Base-by-base conservation (phyloP, 495 filamentous ascomycete species). In the Penicillium odoratum region DNA sequence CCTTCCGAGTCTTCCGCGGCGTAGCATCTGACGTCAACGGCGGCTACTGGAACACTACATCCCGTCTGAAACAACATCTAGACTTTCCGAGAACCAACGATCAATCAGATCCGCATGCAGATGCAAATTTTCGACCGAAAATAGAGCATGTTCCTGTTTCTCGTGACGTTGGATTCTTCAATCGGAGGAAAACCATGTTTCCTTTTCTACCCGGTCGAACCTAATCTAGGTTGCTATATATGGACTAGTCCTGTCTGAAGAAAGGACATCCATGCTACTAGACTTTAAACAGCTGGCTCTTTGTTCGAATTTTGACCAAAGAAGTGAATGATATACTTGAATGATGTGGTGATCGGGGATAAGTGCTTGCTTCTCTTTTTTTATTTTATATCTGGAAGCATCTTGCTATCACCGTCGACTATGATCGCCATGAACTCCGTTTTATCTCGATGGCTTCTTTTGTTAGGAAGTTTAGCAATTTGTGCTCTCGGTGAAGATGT, bases 11-110 rank as follows among this genome's bases (percentile, higher is more conserved):
- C 29, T 29, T 51, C 47, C 29, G 47, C 51, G 50, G 48, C 33
- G 59, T 59, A 38, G 46, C 56, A 53, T 58, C 54, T 72, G 69
- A 74, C 71, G 68, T 72, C 69, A 67, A 70, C 68, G 66, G 66
- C 68, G 69, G 59, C 63, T 71, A 53, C 56, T 69, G 67, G 64
- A 68, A 67, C 59, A 53, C 36, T 48, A 49, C 40, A 36, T 38
- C 31, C 34, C 45, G 33, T n/a, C 51, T 69, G 64, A 67, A 67
- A 69, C 63, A 54, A 53, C 34, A 44, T 60, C 57, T 52, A 61
- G 50, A 48, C 60, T 45, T 47, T 56, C 55, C 49, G 42, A 48
- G 25, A 40, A 40, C 60, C 63, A 68, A 58, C 61, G 36, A 25
- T 25, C 57, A 7, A 18, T 18, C 0, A 5, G 2, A 26, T 50